Percentiles rank a stretch among this genome's conserved stretches.
These are phyloP conservation scores for Cystobasidium tubakii DNA, from an alignment of 768 basidiomycete species.

Conservation along the genomic window DNA sequence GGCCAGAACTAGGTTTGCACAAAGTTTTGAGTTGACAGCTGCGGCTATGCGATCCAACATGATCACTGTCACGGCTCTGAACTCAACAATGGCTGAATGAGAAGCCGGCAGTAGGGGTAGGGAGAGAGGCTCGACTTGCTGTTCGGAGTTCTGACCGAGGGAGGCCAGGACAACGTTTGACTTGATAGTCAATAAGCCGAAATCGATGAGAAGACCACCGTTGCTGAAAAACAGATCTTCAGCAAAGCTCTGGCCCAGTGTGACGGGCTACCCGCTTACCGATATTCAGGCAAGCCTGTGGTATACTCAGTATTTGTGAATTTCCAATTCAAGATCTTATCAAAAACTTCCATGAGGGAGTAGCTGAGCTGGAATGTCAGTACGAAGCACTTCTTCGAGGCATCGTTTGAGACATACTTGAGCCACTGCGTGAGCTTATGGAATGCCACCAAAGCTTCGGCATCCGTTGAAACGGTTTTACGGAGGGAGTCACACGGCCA, in stretches of 20 bases:
- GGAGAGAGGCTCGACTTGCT: slow-evolving; percentile 49
- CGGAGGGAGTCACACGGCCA: slow-evolving; percentile 69
- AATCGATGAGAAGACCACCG: slow-evolving; percentile 84
- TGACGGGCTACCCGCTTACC: slow-evolving; percentile 53
- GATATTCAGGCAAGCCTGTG: slow-evolving; percentile 91
- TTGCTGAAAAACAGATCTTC: not conserved
- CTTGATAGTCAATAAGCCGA: slow-evolving; percentile 69
- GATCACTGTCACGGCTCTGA: slow-evolving; percentile 92
- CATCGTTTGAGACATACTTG: slow-evolving; percentile 53
- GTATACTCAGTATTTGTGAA: slow-evolving; percentile 75
- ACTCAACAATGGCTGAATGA: slow-evolving; percentile 88
- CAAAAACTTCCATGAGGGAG: slow-evolving; percentile 61
- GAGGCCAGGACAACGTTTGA: slow-evolving; percentile 54
- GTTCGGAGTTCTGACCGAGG: slow-evolving; percentile 52
- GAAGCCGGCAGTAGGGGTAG: slow-evolving; percentile 66
- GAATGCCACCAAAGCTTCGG: slow-evolving; percentile 75
- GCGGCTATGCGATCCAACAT: slow-evolving; percentile 79
- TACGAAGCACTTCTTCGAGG: no score
- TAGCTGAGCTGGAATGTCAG: slow-evolving; percentile 50
- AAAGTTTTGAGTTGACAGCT: slow-evolving; percentile 61
- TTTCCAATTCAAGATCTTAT: slow-evolving; percentile 69
- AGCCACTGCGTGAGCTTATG: slow-evolving; percentile 95
- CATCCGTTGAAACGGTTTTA: slow-evolving; percentile 37
- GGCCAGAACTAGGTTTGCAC: slow-evolving; percentile 63
- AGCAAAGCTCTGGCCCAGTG: not conserved